phyloP scores from a whole-genome alignment of 805 yeast species.

The Priceomyces carsonii region DNA sequence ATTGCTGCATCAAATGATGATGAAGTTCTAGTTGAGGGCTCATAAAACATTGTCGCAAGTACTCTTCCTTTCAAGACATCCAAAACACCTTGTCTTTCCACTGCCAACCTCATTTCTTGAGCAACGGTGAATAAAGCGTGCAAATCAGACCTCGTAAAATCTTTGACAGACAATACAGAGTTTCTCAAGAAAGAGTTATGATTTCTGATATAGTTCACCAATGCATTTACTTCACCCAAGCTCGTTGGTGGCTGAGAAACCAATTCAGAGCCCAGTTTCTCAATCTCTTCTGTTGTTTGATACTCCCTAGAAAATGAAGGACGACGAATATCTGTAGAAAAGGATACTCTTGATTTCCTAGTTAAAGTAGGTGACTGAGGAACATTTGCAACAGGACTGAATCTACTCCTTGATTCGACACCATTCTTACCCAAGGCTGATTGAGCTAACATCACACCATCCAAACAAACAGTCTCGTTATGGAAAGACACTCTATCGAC shows the following conservation, averaged over 20 bases:
- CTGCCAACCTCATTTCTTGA: conserved; percentile 95
- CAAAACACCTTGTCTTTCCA: conserved; percentile 93
- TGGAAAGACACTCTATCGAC: conserved; percentile 85
- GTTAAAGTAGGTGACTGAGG: conserved; percentile 42
- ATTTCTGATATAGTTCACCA: conserved; percentile 71
- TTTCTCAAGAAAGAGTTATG: conserved; percentile 90
- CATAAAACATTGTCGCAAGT: conserved; percentile 93
- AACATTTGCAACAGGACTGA: conserved; percentile 32
- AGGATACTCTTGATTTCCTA: conserved; percentile 38
- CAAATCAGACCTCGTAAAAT: conserved; percentile 82
- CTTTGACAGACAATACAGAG: conserved; percentile 84
- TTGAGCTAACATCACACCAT: conserved; percentile 67
- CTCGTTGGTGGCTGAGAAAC: conserved; percentile 76
- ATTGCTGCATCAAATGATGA: conserved; percentile 98
- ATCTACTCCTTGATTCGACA: conserved; percentile 43
- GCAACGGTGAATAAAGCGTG: conserved; percentile 95
- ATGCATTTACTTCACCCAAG: conserved; percentile 75
- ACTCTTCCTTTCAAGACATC: conserved; percentile 89
- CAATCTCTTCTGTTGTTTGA: conserved; percentile 47
- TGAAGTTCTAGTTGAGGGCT: conserved; percentile 96
- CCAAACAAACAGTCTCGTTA: conserved; percentile 79
- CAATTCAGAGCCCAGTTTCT: conserved; percentile 59
- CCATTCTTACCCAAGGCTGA: conserved; percentile 59
- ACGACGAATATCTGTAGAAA: conserved; percentile 32
- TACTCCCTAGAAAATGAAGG: conserved; percentile 39